Conservation (phyloP, 805 yeast species). For the Lipomyces yamanashiensis region DNA sequence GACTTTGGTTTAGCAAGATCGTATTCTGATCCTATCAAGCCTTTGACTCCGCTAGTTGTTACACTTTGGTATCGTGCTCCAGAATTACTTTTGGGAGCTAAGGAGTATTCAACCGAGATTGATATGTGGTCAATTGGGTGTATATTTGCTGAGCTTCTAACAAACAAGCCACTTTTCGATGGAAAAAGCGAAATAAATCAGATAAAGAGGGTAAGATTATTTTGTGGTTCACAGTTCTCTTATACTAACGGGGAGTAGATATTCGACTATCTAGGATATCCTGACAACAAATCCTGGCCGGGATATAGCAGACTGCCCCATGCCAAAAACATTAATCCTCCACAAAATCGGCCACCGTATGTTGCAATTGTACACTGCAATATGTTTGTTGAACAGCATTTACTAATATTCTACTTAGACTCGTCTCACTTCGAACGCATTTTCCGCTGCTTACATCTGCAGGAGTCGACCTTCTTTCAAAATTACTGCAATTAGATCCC, state of each 20-base stretch:
- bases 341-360: constrained; percentile 41
- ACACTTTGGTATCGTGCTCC: constrained; percentile 50
- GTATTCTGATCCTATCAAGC: constrained; percentile 39
- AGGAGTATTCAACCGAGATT: constrained; percentile 45
- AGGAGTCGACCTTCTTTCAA: constrained; percentile 47
- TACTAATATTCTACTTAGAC: neutral
- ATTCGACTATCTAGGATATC: constrained; percentile 53
- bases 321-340: constrained; percentile 49
- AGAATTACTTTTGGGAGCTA: constrained; percentile 54
- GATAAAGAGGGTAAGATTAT: constrained; percentile 39
- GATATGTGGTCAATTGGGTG: constrained; percentile 67
- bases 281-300: constrained; percentile 42
- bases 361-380: constrained; percentile 9
- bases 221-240: neutral
- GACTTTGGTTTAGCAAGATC: constrained; percentile 61
- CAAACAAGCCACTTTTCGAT: constrained; percentile 51
- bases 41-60: constrained; percentile 20
- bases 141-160: constrained; percentile 58
- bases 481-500: constrained; percentile 53
- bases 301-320: constrained; percentile 34
- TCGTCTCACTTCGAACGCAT: constrained; percentile 15
- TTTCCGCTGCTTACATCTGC: constrained; percentile 33
- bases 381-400: neutral
- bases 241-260: constrained; percentile 43
- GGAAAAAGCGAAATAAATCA: constrained; percentile 56